Conservation (phyloP, 164 flowering plant species). For the Aristolochia fimbriata region DNA sequence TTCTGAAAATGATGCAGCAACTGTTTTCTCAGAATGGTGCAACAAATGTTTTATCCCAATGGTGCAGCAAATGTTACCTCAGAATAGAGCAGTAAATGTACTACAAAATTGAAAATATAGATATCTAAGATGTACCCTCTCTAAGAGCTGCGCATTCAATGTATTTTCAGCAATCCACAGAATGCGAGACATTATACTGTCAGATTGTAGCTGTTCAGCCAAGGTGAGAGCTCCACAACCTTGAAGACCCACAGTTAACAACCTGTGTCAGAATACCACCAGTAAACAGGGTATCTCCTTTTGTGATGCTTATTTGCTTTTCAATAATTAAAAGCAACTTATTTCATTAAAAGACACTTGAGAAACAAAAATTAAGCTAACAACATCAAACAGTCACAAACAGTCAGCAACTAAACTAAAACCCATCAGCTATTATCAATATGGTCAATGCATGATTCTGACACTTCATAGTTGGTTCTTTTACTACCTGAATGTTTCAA, state of each 20-base stretch:
- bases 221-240: constrained; percentile 40
- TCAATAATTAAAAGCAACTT: not conserved
- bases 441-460: not conserved
- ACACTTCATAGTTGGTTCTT: not conserved
- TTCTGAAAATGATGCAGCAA: too few species aligned
- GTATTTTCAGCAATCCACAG: constrained; percentile 82
- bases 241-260: constrained; percentile 67
- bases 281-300: constrained; percentile 1
- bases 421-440: too few species aligned
- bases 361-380: too few species aligned
- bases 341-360: not conserved
- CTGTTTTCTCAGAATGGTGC: too few species aligned
- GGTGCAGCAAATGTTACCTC: too few species aligned
- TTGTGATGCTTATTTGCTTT: not conserved
- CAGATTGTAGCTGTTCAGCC: constrained; percentile 55
- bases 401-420: too few species aligned
- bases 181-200: constrained; percentile 47
- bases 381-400: too few species aligned
- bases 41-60: too few species aligned
- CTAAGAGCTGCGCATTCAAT: constrained; percentile 60
- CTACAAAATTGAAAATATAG: not conserved
- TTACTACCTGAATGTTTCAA: constrained; percentile 66
- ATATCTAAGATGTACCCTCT: constrained; percentile 39
- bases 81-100: not conserved
- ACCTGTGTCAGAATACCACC: constrained; percentile 33